Conservation (phyloP, 2,329 filamentous ascomycete species). For the Phyllosticta capitalensis region DNA sequence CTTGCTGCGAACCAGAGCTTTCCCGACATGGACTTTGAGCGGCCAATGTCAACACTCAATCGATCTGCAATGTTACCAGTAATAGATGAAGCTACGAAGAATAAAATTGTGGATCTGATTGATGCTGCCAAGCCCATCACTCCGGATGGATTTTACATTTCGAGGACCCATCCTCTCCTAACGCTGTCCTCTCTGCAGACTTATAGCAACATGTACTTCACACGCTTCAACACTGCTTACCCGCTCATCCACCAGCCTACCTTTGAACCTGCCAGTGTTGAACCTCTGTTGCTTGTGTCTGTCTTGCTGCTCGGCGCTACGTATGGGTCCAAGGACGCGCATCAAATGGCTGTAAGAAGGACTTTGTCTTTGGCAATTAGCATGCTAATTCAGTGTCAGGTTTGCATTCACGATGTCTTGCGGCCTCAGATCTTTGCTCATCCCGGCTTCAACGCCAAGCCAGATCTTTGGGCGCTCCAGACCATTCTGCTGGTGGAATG, state of each 20-base stretch:
- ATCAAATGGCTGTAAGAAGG: conserved; percentile 43
- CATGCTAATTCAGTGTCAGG: conserved; percentile 16
- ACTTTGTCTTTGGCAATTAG: no score
- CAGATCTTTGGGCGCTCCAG: conserved; percentile 52
- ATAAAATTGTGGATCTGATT: conserved; percentile 41
- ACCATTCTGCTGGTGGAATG: conserved; percentile 54
- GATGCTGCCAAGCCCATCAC: conserved; percentile 40
- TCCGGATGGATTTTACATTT: conserved; percentile 39
- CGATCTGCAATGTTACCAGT: conserved; percentile 22
- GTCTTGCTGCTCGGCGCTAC: conserved; percentile 53
- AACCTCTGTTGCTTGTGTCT: conserved; percentile 45
- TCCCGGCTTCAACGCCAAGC: conserved; percentile 47
- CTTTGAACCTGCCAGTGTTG: conserved; percentile 41
- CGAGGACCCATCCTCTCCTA: conserved; percentile 43
- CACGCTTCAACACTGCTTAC: conserved; percentile 51
- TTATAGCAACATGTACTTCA: conserved; percentile 52
- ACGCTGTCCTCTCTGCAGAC: conserved; percentile 43
- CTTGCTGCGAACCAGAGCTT: not conserved
- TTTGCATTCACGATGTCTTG: conserved; percentile 53
- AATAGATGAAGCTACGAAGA: conserved; percentile 34
- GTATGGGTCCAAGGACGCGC: conserved; percentile 49
- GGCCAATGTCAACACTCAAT: conserved; percentile 25
- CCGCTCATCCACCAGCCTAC: conserved; percentile 51
- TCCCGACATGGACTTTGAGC: conserved; percentile 21
- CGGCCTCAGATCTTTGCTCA: conserved; percentile 51